Percentiles rank a stretch among this genome's conserved stretches.
These are phyloP conservation scores for Claviceps capensis DNA, from an alignment of 2,329 filamentous ascomycete genomes.

Conservation along the genomic window DNA sequence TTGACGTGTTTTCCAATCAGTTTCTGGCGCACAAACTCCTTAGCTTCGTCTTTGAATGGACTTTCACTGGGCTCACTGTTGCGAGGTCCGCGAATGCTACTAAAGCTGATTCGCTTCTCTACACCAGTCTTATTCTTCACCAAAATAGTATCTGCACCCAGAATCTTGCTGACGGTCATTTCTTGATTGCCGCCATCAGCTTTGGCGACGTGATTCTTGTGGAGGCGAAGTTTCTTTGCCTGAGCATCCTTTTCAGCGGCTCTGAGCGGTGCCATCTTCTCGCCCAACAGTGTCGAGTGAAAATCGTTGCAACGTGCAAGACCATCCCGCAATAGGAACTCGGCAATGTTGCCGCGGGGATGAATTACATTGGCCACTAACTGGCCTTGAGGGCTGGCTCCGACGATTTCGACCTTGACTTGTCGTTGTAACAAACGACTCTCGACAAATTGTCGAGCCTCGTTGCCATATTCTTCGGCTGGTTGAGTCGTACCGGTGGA, in stretches of 20 bases:
- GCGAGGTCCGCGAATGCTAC: slow-evolving; percentile 89
- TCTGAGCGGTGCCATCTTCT: slow-evolving; percentile 74
- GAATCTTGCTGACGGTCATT: slow-evolving; percentile 70
- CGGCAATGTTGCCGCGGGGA: slow-evolving; percentile 83
- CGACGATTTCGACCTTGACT: slow-evolving; percentile 70
- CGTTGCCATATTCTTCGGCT: slow-evolving; percentile 80
- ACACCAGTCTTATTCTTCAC: slow-evolving; percentile 70
- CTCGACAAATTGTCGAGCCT: slow-evolving; percentile 81
- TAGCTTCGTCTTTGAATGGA: slow-evolving; percentile 83
- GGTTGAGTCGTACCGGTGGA: slow-evolving; percentile 69
- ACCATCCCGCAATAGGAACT: slow-evolving; percentile 78
- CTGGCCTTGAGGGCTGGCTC: slow-evolving; percentile 78
- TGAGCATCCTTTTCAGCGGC: slow-evolving; percentile 80
- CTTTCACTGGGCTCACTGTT: slow-evolving; percentile 73
- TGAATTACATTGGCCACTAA: slow-evolving; percentile 81
- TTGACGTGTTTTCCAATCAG: slow-evolving; percentile 93
- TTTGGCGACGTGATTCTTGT: slow-evolving; percentile 68
- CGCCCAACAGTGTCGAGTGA: slow-evolving; percentile 82
- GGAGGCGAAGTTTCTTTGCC: slow-evolving; percentile 60
- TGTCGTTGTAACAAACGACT: slow-evolving; percentile 71
- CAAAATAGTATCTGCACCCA: slow-evolving; percentile 80
- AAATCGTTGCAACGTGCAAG: slow-evolving; percentile 89
- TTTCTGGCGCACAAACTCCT: slow-evolving; percentile 88
- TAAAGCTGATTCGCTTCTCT: slow-evolving; percentile 84
- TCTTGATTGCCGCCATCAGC: slow-evolving; percentile 54